A percentile compares a stretch with the other conserved stretches of the same genome.
Evolutionary conservation across 257 asterid species (phyloP).

Genomic region (Capsicum rhomboideum): DNA sequence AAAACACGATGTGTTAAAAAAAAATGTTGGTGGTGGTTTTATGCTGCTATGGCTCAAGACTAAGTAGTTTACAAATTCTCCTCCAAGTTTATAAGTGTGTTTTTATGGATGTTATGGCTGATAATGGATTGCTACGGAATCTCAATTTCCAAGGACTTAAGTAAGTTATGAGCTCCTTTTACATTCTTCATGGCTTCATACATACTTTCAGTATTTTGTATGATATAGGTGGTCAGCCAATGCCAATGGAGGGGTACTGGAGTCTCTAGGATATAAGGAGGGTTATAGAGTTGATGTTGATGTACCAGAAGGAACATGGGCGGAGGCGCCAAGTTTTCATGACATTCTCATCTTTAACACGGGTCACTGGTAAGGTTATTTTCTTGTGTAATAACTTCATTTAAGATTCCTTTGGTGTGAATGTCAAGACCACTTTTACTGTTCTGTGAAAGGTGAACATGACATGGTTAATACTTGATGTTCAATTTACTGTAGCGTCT

Average conservation of each 20-base stretch:
- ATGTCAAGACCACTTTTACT: not conserved
- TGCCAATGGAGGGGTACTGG: conserved; percentile 48
- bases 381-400: not conserved
- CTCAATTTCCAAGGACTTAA: not conserved
- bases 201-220: not conserved
- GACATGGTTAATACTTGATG: not conserved
- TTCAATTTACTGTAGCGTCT: not conserved
- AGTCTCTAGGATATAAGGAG: conserved; percentile 85
- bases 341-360: conserved; percentile 84
- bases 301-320: conserved; percentile 89
- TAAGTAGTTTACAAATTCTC: not conserved
- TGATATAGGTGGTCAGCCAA: conserved; percentile 70
- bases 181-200: not conserved
- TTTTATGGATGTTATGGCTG: not conserved
- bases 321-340: conserved; percentile 60
- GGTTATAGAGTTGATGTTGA: conserved; percentile 91
- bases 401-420: not conserved
- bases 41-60: not conserved
- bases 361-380: conserved; percentile 73
- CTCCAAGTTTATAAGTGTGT: not conserved
- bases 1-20: not conserved
- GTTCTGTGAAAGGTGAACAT: not conserved
- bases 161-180: not conserved
- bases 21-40: not conserved
- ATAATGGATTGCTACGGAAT: not conserved